These are phyloP conservation scores for Sphaerulina vaccinii DNA, from an alignment of 2,329 filamentous ascomycete species.

Conservation along the genomic window DNA sequence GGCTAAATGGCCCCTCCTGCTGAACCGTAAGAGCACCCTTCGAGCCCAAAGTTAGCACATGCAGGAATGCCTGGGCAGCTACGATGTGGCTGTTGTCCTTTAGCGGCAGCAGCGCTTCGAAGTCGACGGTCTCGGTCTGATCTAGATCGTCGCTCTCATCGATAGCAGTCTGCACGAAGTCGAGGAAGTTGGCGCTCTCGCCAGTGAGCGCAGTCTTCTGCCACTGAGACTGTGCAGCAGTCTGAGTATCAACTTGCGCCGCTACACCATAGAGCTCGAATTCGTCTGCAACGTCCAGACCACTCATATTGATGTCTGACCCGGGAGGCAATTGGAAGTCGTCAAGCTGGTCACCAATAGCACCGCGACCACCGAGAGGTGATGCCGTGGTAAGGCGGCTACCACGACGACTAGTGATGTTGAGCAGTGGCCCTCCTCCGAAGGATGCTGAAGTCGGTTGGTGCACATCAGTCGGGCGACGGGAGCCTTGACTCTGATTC, in stretches of 20 bases:
- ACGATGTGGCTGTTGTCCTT: slow-evolving; percentile 56
- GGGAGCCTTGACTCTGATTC: slow-evolving; percentile 52
- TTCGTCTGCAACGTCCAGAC: slow-evolving; percentile 34
- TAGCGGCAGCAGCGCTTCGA: slow-evolving; percentile 68
- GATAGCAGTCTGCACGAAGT: slow-evolving; percentile 55
- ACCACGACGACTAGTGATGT: slow-evolving; percentile 44
- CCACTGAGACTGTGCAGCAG: slow-evolving; percentile 49
- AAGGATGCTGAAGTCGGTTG: slow-evolving; percentile 34
- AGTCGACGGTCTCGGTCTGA: slow-evolving; percentile 52
- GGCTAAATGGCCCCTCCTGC: slow-evolving; percentile 53
- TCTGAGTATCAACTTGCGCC: slow-evolving; percentile 51
- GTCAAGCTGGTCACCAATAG: slow-evolving; percentile 12
- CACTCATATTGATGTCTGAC: slow-evolving; percentile 16
- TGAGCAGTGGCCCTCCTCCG: slow-evolving; percentile 24
- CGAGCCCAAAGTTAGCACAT: slow-evolving; percentile 65
- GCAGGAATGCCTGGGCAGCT: slow-evolving; percentile 73
- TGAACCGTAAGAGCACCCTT: slow-evolving; percentile 47
- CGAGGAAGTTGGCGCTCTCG: slow-evolving; percentile 63
- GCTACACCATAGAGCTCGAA: slow-evolving; percentile 50
- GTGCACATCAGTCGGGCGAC: slow-evolving; percentile 42
- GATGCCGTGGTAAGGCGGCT: slow-evolving; percentile 59
- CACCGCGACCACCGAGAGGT: slow-evolving; percentile 56
- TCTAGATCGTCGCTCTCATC: slow-evolving; percentile 26
- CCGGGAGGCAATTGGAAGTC: slow-evolving; percentile 20
- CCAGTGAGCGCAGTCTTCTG: slow-evolving; percentile 54